Evolutionary conservation across 768 basidiomycete genomes (phyloP), one percentile per base, ranked within the genome.

Genomic region (Podaxis carcinomalis): DNA sequence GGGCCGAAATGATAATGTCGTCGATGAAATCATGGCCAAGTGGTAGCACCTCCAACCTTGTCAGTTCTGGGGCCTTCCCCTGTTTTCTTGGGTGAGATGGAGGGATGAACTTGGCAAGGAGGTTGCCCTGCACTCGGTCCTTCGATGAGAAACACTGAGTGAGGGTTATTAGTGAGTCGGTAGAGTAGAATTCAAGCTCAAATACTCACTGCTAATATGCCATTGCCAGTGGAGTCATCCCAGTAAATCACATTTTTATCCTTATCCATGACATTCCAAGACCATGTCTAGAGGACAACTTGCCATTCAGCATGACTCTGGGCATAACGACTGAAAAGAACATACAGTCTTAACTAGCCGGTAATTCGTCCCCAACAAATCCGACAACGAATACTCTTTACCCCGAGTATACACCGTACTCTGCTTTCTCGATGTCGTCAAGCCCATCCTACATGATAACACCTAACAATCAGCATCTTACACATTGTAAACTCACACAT

Each of bases 1-100:
- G 67, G 13, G 71, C 72, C n/a, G 76, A 78, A 56, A 80, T 70
- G 16, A 79, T 64, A 28, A 79, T 74, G 50, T 80, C 78, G 56
- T 80, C 79, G 49, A 79, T 70, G 52, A 66, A 68, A 49, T 75
- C 74, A 59, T 78, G 74, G 0, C 78, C 78, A 62, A 70, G 65
- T 1, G 78, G 74, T 25, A 74, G 71, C 16, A 80, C 70, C 16
- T 79, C 70, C 50, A 80, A 64, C 57, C 73, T 74, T 25, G 74
- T 71, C 57, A 68, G 65, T 51, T 74, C 74, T 19, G 64, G 58
- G 25, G 71, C 63, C 61, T 74, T 70, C 19, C 76, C 75, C 53
- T 73, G 71, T 54, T 71, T 73, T 55, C 77, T 71, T 14, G 68
- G 66, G 40, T 73, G 67, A 47, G 61, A 65, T 5, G 76, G 70